Evolutionary conservation across 495 filamentous ascomycete species (phyloP), one percentile per base, ranked within the genome.

Genomic region (Darksidea phi): DNA sequence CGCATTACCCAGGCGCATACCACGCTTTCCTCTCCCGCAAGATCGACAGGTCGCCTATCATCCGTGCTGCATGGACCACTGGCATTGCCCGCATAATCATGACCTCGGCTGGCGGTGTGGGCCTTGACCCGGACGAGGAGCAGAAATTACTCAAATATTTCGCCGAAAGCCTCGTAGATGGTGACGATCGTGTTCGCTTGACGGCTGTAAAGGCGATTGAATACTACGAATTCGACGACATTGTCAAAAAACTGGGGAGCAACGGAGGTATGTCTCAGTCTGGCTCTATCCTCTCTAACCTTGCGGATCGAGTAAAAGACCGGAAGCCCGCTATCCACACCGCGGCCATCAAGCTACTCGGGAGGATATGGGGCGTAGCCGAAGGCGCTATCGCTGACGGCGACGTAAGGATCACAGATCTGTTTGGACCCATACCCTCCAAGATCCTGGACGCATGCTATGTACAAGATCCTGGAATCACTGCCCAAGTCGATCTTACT

Each of bases 241-340:
- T 97, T 47, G 80, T 96, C 47, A 75, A 84, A 32, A 96, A 95
- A 67, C 76, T 99, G 24, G 89, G 87, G 5, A 80, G 82, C 1
- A 81, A 78, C 66, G 92, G 91, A 42, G 84, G 87, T 32, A 82
- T 91, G 23, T 79, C 76, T 36, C 84, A 86, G 32, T 73, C 84
- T 25, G 83, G 86, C 49, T 89, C 89, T 0, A 75, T 96, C 6
- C 76, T 99, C 8, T 82, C 78, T 49, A 89, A 86, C 53, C 81
- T 99, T 15, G 89, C 89, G 24, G 93, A 97, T 62, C 84, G 94
- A 59, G 88, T 88, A 43, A 89, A 92, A 70, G 95, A 99, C 75
- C 85, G 84, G 47, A 94, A 88, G 69, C 86, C 85, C 15, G 79
- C 82, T 34, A 87, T 99, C 12, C 86, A 93, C 51, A 83, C 86